These are phyloP conservation scores for Macrolepiota dolichaula DNA, from an alignment of 768 basidiomycete species.

Conservation along the genomic window DNA sequence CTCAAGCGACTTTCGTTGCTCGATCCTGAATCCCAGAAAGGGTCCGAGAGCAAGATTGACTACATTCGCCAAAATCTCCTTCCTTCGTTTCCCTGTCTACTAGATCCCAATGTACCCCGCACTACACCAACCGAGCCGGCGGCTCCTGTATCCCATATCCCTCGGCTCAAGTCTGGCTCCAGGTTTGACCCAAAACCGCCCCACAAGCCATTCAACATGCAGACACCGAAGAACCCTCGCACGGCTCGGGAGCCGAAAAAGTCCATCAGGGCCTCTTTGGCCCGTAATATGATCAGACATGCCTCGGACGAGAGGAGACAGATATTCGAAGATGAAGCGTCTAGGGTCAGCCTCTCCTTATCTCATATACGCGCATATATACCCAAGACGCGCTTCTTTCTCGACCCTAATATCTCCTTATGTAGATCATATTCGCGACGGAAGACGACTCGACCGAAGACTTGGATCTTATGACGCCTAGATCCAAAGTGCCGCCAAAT, in stretches of 20 bases:
- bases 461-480: neutral
- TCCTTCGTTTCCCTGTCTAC: neutral
- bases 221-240: neutral
- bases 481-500: neutral
- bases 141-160: neutral
- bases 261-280: neutral
- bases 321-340: neutral
- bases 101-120: neutral
- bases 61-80: neutral
- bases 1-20: neutral
- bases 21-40: neutral
- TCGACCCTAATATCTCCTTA: neutral
- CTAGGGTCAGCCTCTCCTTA: neutral
- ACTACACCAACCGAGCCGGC: neutral
- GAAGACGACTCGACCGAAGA: neutral
- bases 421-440: slow-evolving; percentile 2
- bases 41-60: neutral
- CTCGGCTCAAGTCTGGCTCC: neutral
- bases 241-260: neutral
- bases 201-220: neutral
- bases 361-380: neutral
- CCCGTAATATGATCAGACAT: neutral
- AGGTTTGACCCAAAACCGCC: neutral
- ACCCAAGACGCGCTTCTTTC: no score
- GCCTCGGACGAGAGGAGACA: neutral